Evolutionary conservation across 2,329 filamentous ascomycete species (phyloP).

Genomic region (Cladophialophora exuberans): DNA sequence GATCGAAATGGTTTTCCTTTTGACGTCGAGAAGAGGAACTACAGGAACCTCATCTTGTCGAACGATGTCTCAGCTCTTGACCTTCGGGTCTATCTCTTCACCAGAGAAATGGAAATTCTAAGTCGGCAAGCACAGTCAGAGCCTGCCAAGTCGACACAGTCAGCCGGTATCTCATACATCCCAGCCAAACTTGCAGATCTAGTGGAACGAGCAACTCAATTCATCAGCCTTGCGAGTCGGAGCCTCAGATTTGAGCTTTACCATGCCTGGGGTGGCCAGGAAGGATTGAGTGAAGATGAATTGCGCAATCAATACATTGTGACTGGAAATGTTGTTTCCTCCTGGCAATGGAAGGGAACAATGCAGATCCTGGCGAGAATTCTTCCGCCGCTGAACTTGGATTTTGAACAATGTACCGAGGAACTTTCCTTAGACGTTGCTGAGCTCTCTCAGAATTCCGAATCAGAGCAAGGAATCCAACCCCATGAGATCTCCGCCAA

Average conservation of each 20-base stretch:
- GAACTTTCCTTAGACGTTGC: slow-evolving; percentile 21
- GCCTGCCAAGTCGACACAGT: background rate
- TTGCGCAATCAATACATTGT: slow-evolving; percentile 36
- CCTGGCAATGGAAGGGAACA: slow-evolving; percentile 50
- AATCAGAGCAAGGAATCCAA: background rate
- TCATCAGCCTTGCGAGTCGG: slow-evolving; percentile 78
- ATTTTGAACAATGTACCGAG: slow-evolving; percentile 11
- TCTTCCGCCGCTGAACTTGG: slow-evolving; percentile 17
- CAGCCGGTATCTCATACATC: slow-evolving; percentile 1
- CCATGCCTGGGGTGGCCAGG: slow-evolving; percentile 55
- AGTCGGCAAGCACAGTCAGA: slow-evolving; percentile 18
- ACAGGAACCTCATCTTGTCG: slow-evolving; percentile 86
- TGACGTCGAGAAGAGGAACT: slow-evolving; percentile 71
- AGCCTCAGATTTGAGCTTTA: slow-evolving; percentile 78
- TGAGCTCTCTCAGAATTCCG: slow-evolving; percentile 19
- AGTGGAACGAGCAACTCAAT: slow-evolving; percentile 78
- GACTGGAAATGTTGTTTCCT: slow-evolving; percentile 52
- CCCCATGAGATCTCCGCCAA: background rate
- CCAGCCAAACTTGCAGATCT: slow-evolving; percentile 74
- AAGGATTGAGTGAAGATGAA: slow-evolving; percentile 41
- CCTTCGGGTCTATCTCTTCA: slow-evolving; percentile 91
- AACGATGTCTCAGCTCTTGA: slow-evolving; percentile 97
- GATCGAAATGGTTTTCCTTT: slow-evolving; percentile 39
- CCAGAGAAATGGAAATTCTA: slow-evolving; percentile 80
- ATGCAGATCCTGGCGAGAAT: slow-evolving; percentile 44